phyloP scores from a whole-genome alignment of 768 basidiomycete genomes.

The Pisolithus marmoratus region DNA sequence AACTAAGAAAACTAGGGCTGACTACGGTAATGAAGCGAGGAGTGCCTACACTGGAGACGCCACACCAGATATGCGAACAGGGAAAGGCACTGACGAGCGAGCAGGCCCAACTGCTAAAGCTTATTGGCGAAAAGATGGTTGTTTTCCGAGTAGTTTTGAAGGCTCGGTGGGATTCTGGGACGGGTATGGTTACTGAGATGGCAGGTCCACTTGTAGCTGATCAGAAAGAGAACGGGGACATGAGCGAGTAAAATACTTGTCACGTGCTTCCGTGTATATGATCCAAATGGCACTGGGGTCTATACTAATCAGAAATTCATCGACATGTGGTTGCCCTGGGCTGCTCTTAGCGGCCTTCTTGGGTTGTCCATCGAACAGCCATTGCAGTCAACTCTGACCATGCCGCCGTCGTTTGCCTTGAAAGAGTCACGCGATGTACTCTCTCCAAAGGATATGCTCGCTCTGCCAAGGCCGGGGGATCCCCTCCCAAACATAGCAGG shows the following conservation, averaged over 20 bases:
- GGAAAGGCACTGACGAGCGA: slow-evolving; percentile 78
- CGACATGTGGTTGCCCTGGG: slow-evolving; percentile 40
- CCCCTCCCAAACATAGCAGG: slow-evolving; percentile 66
- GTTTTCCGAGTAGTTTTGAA: slow-evolving; percentile 69
- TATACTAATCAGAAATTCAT: too few relatives aligned
- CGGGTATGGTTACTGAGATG: slow-evolving; percentile 57
- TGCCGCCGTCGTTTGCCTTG: slow-evolving; percentile 44
- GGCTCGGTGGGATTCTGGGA: slow-evolving; percentile 66
- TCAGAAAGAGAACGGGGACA: slow-evolving; percentile 37
- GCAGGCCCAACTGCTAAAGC: slow-evolving; percentile 89
- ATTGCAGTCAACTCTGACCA: slow-evolving; percentile 20
- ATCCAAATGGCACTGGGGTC: too few relatives aligned
- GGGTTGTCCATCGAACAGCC: slow-evolving; percentile 53
- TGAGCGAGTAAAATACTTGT: slow-evolving; percentile 43
- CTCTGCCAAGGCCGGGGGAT: slow-evolving; percentile 59
- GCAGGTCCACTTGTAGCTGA: slow-evolving; percentile 38
- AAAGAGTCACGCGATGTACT: slow-evolving; percentile 56
- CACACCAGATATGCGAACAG: slow-evolving; percentile 82
- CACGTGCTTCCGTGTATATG: too few relatives aligned
- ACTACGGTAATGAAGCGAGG: slow-evolving; percentile 81
- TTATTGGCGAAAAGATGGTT: slow-evolving; percentile 87
- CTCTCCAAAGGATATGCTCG: slow-evolving; percentile 65
- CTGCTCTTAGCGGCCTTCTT: slow-evolving; percentile 42
- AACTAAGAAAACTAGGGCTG: slow-evolving; percentile 87
- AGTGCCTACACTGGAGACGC: slow-evolving; percentile 72